A percentile compares a stretch with the other conserved stretches of the same genome.
Conservation (phyloP, 345 rosid species). For the Microthlaspi erraticum region DNA sequence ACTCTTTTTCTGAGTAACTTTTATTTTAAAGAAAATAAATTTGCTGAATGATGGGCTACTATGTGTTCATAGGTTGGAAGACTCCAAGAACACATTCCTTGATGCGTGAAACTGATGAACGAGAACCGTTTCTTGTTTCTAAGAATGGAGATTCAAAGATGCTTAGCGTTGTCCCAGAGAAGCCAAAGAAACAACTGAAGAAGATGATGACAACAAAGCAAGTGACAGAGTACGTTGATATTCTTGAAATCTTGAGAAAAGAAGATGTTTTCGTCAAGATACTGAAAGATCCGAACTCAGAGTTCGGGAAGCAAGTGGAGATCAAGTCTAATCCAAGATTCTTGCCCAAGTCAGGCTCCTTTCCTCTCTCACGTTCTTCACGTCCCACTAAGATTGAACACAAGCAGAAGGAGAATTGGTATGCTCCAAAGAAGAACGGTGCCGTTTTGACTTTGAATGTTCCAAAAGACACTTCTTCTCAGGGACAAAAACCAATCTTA, state of each 20-base stretch:
- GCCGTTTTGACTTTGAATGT: conserved; percentile 37
- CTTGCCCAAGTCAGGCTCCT: conserved; percentile 78
- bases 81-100: conserved; percentile 45
- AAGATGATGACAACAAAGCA: conserved; percentile 44
- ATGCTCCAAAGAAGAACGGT: conserved; percentile 48
- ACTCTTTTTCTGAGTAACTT: no score
- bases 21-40: neutral
- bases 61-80: conserved; percentile 42
- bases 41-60: conserved; percentile 11
- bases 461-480: conserved; percentile 13
- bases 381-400: conserved; percentile 65
- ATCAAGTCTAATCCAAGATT: conserved; percentile 48
- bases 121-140: conserved; percentile 33
- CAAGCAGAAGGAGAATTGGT: conserved; percentile 80
- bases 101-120: conserved; percentile 35
- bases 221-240: conserved; percentile 62
- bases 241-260: conserved; percentile 63
- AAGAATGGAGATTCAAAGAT: conserved; percentile 14
- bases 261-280: conserved; percentile 61
- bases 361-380: conserved; percentile 60
- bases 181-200: conserved; percentile 5
- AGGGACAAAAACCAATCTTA: conserved; percentile 39
- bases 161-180: conserved; percentile 5
- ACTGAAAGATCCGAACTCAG: conserved; percentile 50
- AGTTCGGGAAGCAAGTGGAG: conserved; percentile 41